Base-by-base conservation (phyloP, 805 yeast species). In the Schizosaccharomyces osmophilus region DNA sequence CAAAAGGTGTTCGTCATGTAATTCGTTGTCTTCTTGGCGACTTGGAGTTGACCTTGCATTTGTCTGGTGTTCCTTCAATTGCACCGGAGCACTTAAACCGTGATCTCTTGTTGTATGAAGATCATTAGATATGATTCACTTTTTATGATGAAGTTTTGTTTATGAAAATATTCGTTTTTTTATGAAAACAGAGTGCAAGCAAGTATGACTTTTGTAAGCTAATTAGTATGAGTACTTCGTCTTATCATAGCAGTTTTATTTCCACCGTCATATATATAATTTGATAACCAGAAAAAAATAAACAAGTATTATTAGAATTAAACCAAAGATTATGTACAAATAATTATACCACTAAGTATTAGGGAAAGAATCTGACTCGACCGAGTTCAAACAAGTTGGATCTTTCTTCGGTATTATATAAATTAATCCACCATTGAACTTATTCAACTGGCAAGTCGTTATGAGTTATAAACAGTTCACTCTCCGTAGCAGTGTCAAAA, bases 1-100 rank as follows among this genome's bases (percentile, higher is more conserved):
- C 79, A 64, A 79, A 74, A 5, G 87, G 87, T 42, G 83, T 81
- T 17, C 60, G 62, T 57, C 67, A 65, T 61, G 66, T 65, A 3
- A 26, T 65, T 42, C 31, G 62, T 22, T 62, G 64, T 36, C 31
- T 65, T 9, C 48, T 65, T 55, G 67, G 65, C 2, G 67, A 65
- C 11, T 39, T 61, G 13, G 66, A 64, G 43, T 60, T 65, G 15
- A 63, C 66, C 5, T 60, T 64, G 64, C 42, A 31, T 36, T 26
- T 57, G 9, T 24, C 60, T 22, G 60, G 60, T 57, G 13, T 55
- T 32, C 22, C 32, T n/a, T 31, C 41, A 8, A 31, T 55, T n/a
- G 11, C 22, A 2, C 51, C 51, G 11, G 13, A 45, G 51, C 22
- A 45, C 24, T 45, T 45, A 11, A 45, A 45, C 51, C 51, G 51